Base-by-base conservation (phyloP, 495 filamentous ascomycete genomes). In the Achaetomiella virescens region DNA sequence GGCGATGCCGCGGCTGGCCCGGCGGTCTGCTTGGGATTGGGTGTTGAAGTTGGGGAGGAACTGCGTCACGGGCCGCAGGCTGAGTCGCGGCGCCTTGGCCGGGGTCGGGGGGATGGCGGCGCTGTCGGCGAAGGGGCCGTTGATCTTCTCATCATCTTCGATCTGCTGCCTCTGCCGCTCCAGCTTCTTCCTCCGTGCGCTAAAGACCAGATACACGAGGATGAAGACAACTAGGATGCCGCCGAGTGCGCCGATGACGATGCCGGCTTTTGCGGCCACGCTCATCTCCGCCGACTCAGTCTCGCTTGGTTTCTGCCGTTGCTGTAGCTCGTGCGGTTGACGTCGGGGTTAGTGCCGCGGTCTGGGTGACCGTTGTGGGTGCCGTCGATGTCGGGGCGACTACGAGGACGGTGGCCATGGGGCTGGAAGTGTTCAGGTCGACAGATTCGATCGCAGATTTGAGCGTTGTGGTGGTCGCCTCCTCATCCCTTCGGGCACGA, bases 51-150 rank as follows among this genome's bases (percentile, higher is more conserved):
- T 85, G 9, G 91, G 91, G 12, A 86, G 78, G 68, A 97, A 95
- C 62, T 95, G 84, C 52, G 90, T 92, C 31, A 95, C 81, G 0
- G 91, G 93, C 36, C 90, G 86, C 47, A 96, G 78, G 61, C 90
- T 95, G 41, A 97, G 78, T 51, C 84, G 83, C 3, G 92, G 88
- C 17, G 84, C 84, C 17, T 71, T 72, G 52, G 64, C 63, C 14
- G 66, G 65, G 11, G n/a, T 6, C n/a, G 44, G 25, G 5, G 42
- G 56, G 48, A 74, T 74, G 45, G 63, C 69, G 22, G 63, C 63
- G 35, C 67, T 61, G 54, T 75, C 75, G 51, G 72, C 66, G 41
- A 72, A 71, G 11, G 74, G 67, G 48, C 81, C 71, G 54, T 73
- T 64, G 53, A 68, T 63, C 80, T 72, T 84, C 74, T 73, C 71